phyloP scores from a whole-genome alignment of 371 early-diverging fungal genomes.

The Lichtheimia hyalospora region DNA sequence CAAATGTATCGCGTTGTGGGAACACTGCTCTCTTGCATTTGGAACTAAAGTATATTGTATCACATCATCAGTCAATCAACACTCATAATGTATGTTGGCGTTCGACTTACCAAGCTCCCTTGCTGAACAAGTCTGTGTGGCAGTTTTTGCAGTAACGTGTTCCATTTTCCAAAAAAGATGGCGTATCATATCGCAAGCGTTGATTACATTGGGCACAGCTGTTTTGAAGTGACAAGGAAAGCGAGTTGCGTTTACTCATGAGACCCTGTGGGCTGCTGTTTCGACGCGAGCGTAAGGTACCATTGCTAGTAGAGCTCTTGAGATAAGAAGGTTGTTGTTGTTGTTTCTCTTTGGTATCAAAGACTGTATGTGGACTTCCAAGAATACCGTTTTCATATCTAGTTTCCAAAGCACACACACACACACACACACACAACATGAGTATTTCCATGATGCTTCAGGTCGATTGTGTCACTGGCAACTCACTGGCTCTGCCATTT shows the following conservation, averaged over 20 bases:
- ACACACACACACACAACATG: too few species aligned
- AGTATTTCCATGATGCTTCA: too few species aligned
- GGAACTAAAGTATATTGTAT: slow-evolving; percentile 30
- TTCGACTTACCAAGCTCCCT: slow-evolving; percentile 33
- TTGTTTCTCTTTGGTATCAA: slow-evolving; percentile 13
- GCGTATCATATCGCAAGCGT: slow-evolving; percentile 17
- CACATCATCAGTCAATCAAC: slow-evolving; percentile 6
- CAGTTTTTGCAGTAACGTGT: slow-evolving; percentile 35
- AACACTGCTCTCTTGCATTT: slow-evolving; percentile 44
- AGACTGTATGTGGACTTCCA: slow-evolving; percentile 12
- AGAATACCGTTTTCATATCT: slow-evolving; percentile 49
- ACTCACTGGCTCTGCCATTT: slow-evolving; percentile 49
- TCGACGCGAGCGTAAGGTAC: slow-evolving; percentile 15
- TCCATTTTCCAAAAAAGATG: slow-evolving; percentile 16
- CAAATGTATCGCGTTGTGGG: slow-evolving; percentile 34
- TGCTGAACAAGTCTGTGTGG: slow-evolving; percentile 27
- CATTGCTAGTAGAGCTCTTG: slow-evolving; percentile 16
- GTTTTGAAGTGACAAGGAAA: slow-evolving; percentile 18
- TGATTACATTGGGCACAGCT: slow-evolving; percentile 23
- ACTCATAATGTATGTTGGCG: too few species aligned
- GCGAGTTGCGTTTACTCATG: slow-evolving; percentile 1
- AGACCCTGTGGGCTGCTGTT: slow-evolving; percentile 17
- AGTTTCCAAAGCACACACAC: neutral
- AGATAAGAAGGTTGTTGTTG: slow-evolving; percentile 2
- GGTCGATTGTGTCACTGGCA: too few species aligned